Base-by-base conservation (phyloP, 148 eudicot genomes). In the Chenopodium formosanum region DNA sequence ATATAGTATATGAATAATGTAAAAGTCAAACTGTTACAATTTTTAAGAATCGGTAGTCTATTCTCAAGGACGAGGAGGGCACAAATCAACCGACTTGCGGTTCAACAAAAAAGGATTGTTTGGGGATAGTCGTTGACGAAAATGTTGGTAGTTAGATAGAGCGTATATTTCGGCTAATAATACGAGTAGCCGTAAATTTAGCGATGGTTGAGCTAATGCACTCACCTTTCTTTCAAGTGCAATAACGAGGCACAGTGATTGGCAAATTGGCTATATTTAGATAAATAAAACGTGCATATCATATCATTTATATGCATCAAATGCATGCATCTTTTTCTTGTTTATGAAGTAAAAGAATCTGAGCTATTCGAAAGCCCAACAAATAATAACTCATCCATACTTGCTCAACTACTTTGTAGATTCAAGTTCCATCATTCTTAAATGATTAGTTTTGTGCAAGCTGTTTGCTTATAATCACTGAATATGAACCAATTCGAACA, bases 401-500 rank as follows among this genome's bases (percentile, higher is more conserved):
- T 52, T 70, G 72, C 52, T 58, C 81, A 79, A 70, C 75, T 22
- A 70, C 81, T 79, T 70, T 17, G 16, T 67, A 23, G 70, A 9
- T 67, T 29, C 29, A 2, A 29, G 70, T 67, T 67, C 70, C 70
- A 67, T 67, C 70, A 3, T 27, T 27, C 3, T 67, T 67, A 10
- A 29, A 67, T 67, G 31, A 23, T 17, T 37, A 67, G 31, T 27
- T 10, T 29, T 6, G 17, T 29, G 7, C 37, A 67, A 67, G 20
- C 25, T 31, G 70, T 27, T 29, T 2, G 70, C 8, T 67, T 1
- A 60, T 62, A 10, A 1, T 67, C 37, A 29, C 31, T 67, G 7
- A 67, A 27, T 3, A 29, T 67, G 19, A 3, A 67, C 68, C 31
- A n/a, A 22, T 20, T 6, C n/a, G 13, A 62, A 22, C 8, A 62